Conservation (phyloP, 192 early-diverging fungal genomes). For the Spizellomyces punctatus region DNA sequence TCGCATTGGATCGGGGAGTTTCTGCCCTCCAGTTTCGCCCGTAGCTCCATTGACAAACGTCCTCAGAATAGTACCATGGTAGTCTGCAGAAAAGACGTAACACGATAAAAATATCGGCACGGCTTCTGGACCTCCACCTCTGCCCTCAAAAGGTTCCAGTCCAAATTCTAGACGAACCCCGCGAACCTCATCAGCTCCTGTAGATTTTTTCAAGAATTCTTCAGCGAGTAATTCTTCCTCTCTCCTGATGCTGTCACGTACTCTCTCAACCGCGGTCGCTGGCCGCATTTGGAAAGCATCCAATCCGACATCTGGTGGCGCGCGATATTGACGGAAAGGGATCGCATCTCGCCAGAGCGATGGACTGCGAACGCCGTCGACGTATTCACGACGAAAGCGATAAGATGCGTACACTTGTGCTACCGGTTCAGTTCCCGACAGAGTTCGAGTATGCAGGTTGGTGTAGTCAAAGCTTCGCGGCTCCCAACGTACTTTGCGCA, state of each 20-base stretch:
- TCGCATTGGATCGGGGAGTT: constrained; percentile 5
- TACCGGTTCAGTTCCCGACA: constrained; percentile 5
- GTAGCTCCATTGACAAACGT: constrained; percentile 33
- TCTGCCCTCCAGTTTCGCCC: constrained; percentile 18
- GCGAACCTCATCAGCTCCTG: constrained; percentile 19
- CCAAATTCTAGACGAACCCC: constrained; percentile 13
- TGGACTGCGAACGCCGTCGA: constrained; percentile 16
- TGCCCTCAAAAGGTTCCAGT: neutral
- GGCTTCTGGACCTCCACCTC: neutral
- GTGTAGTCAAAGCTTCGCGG: constrained; percentile 1
- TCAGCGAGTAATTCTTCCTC: constrained; percentile 11
- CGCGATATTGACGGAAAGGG: neutral
- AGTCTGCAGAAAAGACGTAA: constrained; percentile 17
- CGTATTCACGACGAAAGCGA: constrained; percentile 18
- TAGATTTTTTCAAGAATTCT: constrained; percentile 3
- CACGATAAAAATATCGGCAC: constrained; percentile 15
- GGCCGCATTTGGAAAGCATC: constrained; percentile 25
- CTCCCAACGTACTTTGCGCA: constrained; percentile 19
- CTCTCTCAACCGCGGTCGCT: constrained; percentile 5
- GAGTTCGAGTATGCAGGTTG: neutral
- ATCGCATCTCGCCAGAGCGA: constrained; percentile 9
- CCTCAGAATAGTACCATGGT: constrained; percentile 9
- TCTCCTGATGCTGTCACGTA: neutral
- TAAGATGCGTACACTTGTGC: constrained; percentile 26
- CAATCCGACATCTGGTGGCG: neutral